Base-by-base conservation (phyloP, 2,329 filamentous ascomycete species). In the Cordyceps militaris region DNA sequence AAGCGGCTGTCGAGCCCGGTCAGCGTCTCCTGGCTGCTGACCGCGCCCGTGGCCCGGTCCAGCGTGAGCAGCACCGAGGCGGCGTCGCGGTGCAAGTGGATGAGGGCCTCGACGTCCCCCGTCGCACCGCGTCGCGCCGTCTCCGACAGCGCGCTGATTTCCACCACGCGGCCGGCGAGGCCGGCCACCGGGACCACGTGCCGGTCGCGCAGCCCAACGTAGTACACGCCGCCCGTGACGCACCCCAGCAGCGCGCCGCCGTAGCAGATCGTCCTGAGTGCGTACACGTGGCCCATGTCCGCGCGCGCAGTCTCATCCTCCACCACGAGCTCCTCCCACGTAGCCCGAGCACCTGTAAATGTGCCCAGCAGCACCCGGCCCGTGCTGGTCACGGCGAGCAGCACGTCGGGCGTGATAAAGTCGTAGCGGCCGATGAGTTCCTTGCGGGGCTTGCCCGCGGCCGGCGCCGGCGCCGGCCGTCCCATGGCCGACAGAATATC, bases 351-450 rank as follows among this genome's bases (percentile, higher is more conserved):
- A 7, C 61, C 53, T 3, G 46, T 60, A 38, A 80, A 69, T 0
- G 68, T 65, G 1, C 76, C 78, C 0, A 80, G 61, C 4, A 87
- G 73, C 0, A 89, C 66, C 19, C 79, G 77, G 1, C 88, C 88
- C 36, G 80, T 79, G 0, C 79, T 84, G 0, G 85, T 86, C 0
- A 77, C 79, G 3, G 81, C 73, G 19, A 90, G 68, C 3, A 89
- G 66, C 1, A 72, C 68, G 3, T 74, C 67, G 3, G 79, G 70
- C 0, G 76, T 76, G 3, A 88, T 66, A 58, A 89, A 88, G 24
- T 81, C 79, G 65, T 88, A 91, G 44, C 81, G 78, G 57, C 82
- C 80, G 59, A 88, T 81, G 10, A 73, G 66, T 66, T 81, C 67
- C 62, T 70, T 47, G 58, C 68, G 50, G 26, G 62, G 38, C 24